Evolutionary conservation across 2,329 filamentous ascomycete species (phyloP).

Genomic region (Ceratocystiopsis brevicomis): DNA sequence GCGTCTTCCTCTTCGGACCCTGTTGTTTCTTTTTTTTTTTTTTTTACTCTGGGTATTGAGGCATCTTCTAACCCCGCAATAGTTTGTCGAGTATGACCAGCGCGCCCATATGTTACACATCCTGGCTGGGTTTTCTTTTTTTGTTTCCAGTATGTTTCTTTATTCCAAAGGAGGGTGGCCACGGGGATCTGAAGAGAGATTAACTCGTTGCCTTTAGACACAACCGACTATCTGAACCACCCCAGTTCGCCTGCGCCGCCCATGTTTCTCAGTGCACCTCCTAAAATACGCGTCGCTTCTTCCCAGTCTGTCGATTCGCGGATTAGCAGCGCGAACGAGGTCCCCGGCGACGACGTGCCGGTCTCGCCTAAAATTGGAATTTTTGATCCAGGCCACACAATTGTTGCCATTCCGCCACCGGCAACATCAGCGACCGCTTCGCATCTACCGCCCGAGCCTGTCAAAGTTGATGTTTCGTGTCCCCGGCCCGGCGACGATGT

Average conservation of each 20-base stretch:
- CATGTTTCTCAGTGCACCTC: conserved; percentile 54
- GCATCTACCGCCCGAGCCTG: conserved; percentile 23
- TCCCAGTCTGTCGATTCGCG: conserved; percentile 72
- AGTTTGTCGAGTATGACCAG: conserved; percentile 96
- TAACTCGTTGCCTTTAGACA: conserved; percentile 18
- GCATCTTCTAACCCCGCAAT: background rate
- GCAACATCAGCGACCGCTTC: background rate
- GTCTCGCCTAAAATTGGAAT: conserved; percentile 25
- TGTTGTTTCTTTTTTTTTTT: background rate
- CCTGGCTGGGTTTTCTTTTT: conserved; percentile 84
- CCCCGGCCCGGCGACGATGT: conserved; percentile 74
- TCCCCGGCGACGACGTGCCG: conserved; percentile 34
- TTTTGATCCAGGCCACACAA: conserved; percentile 1
- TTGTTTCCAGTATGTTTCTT: conserved; percentile 52
- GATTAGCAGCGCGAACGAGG: conserved; percentile 58
- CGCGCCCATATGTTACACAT: conserved; percentile 76
- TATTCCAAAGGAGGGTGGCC: background rate
- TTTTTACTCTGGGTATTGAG: no score
- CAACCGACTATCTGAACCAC: conserved; percentile 26
- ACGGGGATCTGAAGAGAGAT: no score
- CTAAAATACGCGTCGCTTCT: conserved; percentile 67
- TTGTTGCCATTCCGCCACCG: no score
- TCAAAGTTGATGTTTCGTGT: conserved; percentile 77
- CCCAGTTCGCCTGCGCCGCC: conserved; percentile 51
- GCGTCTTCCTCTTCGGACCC: conserved; percentile 15